Evolutionary conservation across 2,329 filamentous ascomycete genomes (phyloP).

Genomic region (Nemania bipapillata): DNA sequence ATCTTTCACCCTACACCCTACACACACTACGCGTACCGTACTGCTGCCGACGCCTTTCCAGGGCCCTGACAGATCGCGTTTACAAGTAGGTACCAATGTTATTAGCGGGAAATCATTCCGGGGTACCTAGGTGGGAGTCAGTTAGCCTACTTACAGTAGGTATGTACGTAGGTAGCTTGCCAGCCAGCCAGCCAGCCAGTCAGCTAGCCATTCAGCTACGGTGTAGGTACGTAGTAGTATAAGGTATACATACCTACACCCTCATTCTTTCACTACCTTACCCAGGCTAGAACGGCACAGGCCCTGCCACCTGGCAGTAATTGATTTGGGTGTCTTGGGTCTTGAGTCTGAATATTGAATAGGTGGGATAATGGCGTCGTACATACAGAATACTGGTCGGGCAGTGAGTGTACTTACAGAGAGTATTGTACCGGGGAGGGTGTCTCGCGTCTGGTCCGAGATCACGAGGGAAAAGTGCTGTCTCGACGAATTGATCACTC

Average conservation of each 20-base stretch:
- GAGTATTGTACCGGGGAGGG: neutral
- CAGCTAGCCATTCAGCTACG: neutral
- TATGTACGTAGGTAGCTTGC: neutral
- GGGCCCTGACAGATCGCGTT: conserved; percentile 51
- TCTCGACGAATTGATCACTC: conserved; percentile 34
- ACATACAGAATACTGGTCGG: neutral
- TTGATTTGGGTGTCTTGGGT: conserved; percentile 16
- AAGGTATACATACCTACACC: neutral
- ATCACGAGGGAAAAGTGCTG: conserved; percentile 26
- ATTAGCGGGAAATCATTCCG: conserved; percentile 54
- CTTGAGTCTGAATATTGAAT: neutral
- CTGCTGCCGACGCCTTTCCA: conserved; percentile 50
- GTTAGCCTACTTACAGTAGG: neutral
- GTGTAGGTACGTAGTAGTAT: too few relatives aligned
- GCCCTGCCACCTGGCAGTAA: conserved; percentile 13
- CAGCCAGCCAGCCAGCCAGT: neutral
- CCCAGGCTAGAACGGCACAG: conserved; percentile 27
- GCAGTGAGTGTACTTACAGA: too few relatives aligned
- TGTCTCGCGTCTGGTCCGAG: conserved; percentile 18
- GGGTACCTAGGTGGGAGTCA: conserved; percentile 46
- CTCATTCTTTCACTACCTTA: neutral
- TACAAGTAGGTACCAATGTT: conserved; percentile 33
- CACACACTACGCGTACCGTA: conserved; percentile 19
- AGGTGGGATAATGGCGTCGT: neutral
- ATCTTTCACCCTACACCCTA: conserved; percentile 26